phyloP scores from a whole-genome alignment of 352 stramenopile species.

The Blastocystis sp. region DNA sequence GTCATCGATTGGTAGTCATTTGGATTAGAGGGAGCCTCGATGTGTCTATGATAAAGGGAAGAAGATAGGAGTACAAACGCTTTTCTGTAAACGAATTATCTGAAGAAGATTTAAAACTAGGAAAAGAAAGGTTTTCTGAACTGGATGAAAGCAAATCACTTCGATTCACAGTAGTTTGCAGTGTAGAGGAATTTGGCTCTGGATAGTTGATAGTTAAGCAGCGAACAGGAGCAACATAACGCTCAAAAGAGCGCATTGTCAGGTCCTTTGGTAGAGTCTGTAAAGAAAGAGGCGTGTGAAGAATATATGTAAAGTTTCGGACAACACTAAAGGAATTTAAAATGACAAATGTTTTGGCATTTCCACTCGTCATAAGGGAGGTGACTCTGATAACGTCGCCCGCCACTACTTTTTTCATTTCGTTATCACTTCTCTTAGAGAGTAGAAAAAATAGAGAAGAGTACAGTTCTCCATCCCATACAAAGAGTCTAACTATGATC shows the following conservation, averaged over 20 bases:
- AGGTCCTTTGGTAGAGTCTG: constrained; percentile 5
- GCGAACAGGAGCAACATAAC: background rate
- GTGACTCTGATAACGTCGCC: background rate
- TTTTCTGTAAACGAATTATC: background rate
- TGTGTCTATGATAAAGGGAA: background rate
- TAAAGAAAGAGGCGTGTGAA: constrained; percentile 10
- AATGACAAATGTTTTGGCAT: background rate
- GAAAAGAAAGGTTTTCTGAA: background rate
- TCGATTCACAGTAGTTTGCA: background rate
- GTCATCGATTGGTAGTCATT: background rate
- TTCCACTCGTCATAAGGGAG: background rate
- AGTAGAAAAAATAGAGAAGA: background rate
- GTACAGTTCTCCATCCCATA: constrained; percentile 44
- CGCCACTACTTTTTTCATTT: background rate
- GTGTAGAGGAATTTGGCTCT: background rate
- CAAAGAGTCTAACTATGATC: constrained; percentile 5
- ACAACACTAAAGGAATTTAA: background rate
- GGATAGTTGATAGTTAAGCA: background rate
- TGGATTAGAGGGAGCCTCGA: background rate
- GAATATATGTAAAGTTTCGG: background rate
- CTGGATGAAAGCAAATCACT: background rate
- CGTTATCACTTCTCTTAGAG: background rate
- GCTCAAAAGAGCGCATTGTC: background rate
- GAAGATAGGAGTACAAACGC: background rate
- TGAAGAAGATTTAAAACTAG: background rate